Percentiles rank a stretch among this genome's conserved stretches.
phyloP scores from a whole-genome alignment of 1,284 basidiomycete genomes.

The Grifola frondosa region DNA sequence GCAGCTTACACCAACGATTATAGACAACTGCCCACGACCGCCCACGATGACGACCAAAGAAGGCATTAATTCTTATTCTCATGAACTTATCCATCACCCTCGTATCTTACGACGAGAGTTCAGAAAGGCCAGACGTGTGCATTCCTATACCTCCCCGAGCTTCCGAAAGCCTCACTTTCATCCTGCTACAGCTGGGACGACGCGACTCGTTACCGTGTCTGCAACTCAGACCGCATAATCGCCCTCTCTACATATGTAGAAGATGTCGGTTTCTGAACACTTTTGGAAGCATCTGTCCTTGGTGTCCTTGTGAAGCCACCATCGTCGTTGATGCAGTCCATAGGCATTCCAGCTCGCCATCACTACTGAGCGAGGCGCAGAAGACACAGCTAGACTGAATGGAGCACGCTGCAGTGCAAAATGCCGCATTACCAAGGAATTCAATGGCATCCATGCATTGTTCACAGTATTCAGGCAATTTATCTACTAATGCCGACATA shows the following conservation, averaged over 20 bases:
- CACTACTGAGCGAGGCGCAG: slow-evolving; percentile 31
- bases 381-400: slow-evolving; percentile 28
- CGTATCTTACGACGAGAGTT: slow-evolving; percentile 24
- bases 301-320: slow-evolving; percentile 49
- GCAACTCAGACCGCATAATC: slow-evolving; percentile 42
- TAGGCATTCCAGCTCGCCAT: slow-evolving; percentile 41
- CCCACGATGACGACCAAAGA: neutral
- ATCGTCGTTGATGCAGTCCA: slow-evolving; percentile 36
- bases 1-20: slow-evolving; percentile 2
- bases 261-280: slow-evolving; percentile 52
- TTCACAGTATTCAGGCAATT: too few species aligned
- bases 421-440: too few species aligned
- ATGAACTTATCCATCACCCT: neutral
- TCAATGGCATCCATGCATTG: too few species aligned
- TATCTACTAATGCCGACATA: too few species aligned
- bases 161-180: slow-evolving; percentile 6
- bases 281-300: slow-evolving; percentile 52
- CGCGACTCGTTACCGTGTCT: slow-evolving; percentile 50
- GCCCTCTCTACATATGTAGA: slow-evolving; percentile 49
- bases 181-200: slow-evolving; percentile 23
- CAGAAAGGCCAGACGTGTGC: slow-evolving; percentile 23
- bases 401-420: slow-evolving; percentile 14
- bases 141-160: slow-evolving; percentile 5
- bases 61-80: neutral
- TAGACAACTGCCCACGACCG: too few species aligned